Evolutionary conservation across 78 protist genomes (phyloP), one percentile per base, ranked within the genome.

Genomic region (Dictyostelium citrinum): DNA sequence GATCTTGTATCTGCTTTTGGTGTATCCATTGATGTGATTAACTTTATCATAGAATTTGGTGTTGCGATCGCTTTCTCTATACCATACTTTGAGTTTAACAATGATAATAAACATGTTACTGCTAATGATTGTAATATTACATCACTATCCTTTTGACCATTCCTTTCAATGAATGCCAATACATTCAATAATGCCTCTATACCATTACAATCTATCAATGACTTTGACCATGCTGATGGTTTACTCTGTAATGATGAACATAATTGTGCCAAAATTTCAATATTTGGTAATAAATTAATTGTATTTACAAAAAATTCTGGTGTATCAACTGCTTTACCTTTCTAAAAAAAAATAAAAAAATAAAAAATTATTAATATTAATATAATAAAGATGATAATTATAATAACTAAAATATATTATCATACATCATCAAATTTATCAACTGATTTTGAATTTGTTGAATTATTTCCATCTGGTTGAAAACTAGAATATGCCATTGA

Each of bases 271-370:
- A 86, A 77, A 55, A 86, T 76, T 20, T 86, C 92, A 20, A 86
- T 77, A 20, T 86, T 86, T 77, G 92, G 92, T 61, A 86, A 77
- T 12, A 86, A 37, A 24, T 77, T 86, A 22, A 86, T 76, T 61
- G 92, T 86, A 77, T 86, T 86, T 31, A 86, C 74, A 86, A 84
- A 84, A 37, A 84, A 84, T 24, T 84, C 91, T 84, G 91, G 91
- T 55, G 91, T 84, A 75, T 84, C 91, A 17, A 84, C 82, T 49
- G 91, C 91, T 75, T 84, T 84, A 37, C 91, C 90, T 83, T 71
- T 83, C 90, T 83, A 12, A 24, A 27, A 27, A 64, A 24, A 22
- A 67, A 67, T 29, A 67, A 67, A 8, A 67, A 67, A 64, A 60
- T 20, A 22, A 12, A 27, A 64, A 16, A 1, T 31, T 33, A 35